These are phyloP conservation scores for Drechmeria coniospora DNA, from an alignment of 2,329 filamentous ascomycete genomes.

Conservation along the genomic window DNA sequence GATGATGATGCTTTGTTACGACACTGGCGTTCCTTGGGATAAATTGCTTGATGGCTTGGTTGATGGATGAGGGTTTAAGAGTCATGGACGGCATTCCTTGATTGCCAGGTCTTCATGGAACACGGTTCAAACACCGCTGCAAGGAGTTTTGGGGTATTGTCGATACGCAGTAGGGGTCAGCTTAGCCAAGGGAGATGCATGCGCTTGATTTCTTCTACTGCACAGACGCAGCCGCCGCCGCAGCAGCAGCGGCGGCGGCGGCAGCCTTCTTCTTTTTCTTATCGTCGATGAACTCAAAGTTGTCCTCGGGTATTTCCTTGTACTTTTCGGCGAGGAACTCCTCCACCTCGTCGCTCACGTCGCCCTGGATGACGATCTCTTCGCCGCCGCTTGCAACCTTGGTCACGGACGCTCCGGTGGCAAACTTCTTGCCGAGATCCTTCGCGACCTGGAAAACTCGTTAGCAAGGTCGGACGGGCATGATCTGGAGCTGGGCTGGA, in stretches of 20 bases:
- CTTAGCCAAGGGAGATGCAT: slow-evolving; percentile 1
- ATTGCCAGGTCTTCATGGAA: background rate
- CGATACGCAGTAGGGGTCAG: background rate
- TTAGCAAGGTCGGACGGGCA: background rate
- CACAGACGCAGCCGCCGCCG: slow-evolving; percentile 7
- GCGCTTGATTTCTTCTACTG: slow-evolving; percentile 3
- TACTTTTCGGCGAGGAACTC: slow-evolving; percentile 86
- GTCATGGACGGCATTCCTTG: slow-evolving; percentile 1
- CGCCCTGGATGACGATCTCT: slow-evolving; percentile 95
- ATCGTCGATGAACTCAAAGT: slow-evolving; percentile 87
- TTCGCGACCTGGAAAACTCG: slow-evolving; percentile 50
- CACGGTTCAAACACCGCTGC: slow-evolving; percentile 2
- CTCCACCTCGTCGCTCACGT: slow-evolving; percentile 85
- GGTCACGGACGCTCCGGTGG: slow-evolving; percentile 83
- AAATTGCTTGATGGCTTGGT: too few species aligned
- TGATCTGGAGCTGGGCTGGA: too few species aligned
- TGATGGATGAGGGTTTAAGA: background rate
- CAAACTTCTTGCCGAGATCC: slow-evolving; percentile 97
- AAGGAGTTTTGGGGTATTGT: slow-evolving; percentile 5
- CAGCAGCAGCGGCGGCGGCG: too few species aligned
- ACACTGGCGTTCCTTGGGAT: slow-evolving; percentile 3
- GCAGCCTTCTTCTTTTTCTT: slow-evolving; percentile 76
- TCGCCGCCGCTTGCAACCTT: slow-evolving; percentile 76
- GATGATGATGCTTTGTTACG: slow-evolving; percentile 3
- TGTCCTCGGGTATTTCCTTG: slow-evolving; percentile 81